A percentile compares a stretch with the other conserved stretches of the same genome.
phyloP scores from a whole-genome alignment of 2,329 filamentous ascomycete genomes.

The Knufia petricola region DNA sequence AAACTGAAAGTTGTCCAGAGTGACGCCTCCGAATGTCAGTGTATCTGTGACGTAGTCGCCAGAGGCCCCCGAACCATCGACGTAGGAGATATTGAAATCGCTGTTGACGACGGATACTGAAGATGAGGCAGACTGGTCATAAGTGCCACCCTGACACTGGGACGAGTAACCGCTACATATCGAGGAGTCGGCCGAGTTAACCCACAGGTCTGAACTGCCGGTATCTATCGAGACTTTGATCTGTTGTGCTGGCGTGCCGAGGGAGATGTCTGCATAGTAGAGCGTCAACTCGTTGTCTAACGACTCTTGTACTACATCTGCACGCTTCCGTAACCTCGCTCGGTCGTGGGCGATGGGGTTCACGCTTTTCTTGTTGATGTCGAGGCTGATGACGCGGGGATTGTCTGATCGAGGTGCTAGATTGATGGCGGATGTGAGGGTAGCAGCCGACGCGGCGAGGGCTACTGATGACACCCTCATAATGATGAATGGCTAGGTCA shows the following conservation, averaged over 20 bases:
- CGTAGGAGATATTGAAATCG: slow-evolving; percentile 80
- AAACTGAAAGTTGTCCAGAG: slow-evolving; percentile 46
- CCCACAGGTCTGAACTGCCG: slow-evolving; percentile 55
- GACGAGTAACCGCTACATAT: slow-evolving; percentile 45
- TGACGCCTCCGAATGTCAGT: slow-evolving; percentile 41
- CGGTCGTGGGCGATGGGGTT: slow-evolving; percentile 18
- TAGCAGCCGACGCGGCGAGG: slow-evolving; percentile 5
- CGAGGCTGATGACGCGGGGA: slow-evolving; percentile 15
- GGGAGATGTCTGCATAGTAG: slow-evolving; percentile 44
- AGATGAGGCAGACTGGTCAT: slow-evolving; percentile 60
- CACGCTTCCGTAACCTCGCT: slow-evolving; percentile 14
- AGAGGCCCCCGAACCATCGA: slow-evolving; percentile 64
- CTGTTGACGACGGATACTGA: slow-evolving; percentile 65
- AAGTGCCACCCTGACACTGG: slow-evolving; percentile 56
- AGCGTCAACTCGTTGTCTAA: slow-evolving; percentile 25
- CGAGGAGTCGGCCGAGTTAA: slow-evolving; percentile 53
- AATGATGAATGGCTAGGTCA: neutral
- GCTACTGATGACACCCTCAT: slow-evolving; percentile 4
- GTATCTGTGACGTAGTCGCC: slow-evolving; percentile 77
- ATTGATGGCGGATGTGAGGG: slow-evolving; percentile 21
- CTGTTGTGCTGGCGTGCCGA: slow-evolving; percentile 49
- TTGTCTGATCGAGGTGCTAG: slow-evolving; percentile 21
- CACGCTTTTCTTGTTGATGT: slow-evolving; percentile 16
- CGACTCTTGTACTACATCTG: slow-evolving; percentile 13
- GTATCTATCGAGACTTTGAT: slow-evolving; percentile 52